Conservation (phyloP, 805 yeast genomes). For the Metschnikowia lochheadii region DNA sequence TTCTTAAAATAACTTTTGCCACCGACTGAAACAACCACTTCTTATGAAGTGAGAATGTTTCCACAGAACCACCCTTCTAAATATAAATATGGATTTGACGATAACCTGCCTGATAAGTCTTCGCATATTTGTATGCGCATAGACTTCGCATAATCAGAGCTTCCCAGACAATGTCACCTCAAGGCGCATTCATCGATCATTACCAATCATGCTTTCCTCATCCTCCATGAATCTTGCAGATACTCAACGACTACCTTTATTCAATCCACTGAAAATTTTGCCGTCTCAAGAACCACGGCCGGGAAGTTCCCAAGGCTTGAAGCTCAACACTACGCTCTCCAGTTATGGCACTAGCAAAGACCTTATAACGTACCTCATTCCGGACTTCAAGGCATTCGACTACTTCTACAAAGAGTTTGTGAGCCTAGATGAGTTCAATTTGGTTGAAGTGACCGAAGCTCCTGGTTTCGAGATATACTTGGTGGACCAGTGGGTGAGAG, state of each 20-base stretch:
- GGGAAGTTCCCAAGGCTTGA: neutral
- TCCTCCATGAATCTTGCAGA: neutral
- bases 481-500: slow-evolving; percentile 92
- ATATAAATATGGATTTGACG: too few relatives aligned
- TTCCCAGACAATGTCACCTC: neutral
- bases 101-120: neutral
- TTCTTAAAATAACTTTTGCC: too few relatives aligned
- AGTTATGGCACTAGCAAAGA: slow-evolving; percentile 9
- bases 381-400: slow-evolving; percentile 55
- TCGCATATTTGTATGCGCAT: neutral
- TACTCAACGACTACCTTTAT: slow-evolving; percentile 1
- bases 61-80: too few relatives aligned
- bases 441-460: slow-evolving; percentile 45
- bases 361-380: slow-evolving; percentile 42
- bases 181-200: neutral
- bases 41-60: too few relatives aligned
- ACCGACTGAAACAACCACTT: too few relatives aligned
- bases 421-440: slow-evolving; percentile 31
- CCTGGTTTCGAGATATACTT: slow-evolving; percentile 84
- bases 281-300: neutral
- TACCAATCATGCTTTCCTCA: neutral
- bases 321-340: neutral
- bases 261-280: neutral
- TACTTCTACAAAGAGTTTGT: slow-evolving; percentile 40
- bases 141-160: neutral